Conservation (phyloP, 2,329 filamentous ascomycete genomes). For the Curvularia sp. region DNA sequence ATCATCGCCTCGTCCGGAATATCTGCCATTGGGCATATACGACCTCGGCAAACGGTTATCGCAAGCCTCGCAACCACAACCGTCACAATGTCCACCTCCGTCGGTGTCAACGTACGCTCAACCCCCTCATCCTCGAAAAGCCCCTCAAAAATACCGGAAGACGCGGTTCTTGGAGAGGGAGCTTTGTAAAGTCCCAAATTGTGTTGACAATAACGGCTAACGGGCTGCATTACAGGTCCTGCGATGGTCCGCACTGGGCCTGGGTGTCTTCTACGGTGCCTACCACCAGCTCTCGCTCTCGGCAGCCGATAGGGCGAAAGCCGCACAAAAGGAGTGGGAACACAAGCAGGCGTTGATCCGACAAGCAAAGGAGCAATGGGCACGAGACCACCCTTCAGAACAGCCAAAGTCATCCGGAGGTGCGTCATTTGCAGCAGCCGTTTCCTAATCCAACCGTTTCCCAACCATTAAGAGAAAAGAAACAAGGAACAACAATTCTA, state of each 20-base stretch:
- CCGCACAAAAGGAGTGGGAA: slow-evolving; percentile 80
- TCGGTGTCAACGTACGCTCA: slow-evolving; percentile 61
- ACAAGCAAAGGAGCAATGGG: slow-evolving; percentile 89
- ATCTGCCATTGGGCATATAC: slow-evolving; percentile 43
- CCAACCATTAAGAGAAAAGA: background rate
- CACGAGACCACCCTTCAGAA: slow-evolving; percentile 69
- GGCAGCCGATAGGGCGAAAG: slow-evolving; percentile 73
- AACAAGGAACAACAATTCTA: background rate
- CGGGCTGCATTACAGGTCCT: slow-evolving; percentile 71
- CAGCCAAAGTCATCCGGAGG: slow-evolving; percentile 42
- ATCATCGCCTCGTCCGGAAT: slow-evolving; percentile 26
- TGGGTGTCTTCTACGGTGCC: slow-evolving; percentile 94
- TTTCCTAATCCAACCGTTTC: background rate
- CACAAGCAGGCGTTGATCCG: slow-evolving; percentile 91
- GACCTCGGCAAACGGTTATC: slow-evolving; percentile 25
- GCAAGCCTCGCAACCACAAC: slow-evolving; percentile 31
- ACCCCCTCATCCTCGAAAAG: background rate
- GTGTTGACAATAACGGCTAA: slow-evolving; percentile 33
- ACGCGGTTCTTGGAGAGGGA: background rate
- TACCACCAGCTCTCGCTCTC: slow-evolving; percentile 87
- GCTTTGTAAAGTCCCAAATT: background rate
- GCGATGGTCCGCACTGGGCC: slow-evolving; percentile 91
- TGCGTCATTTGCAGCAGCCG: slow-evolving; percentile 25
- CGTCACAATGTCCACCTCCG: slow-evolving; percentile 54
- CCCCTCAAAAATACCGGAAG: background rate